These are phyloP conservation scores for Ceratobasidium sp. DNA, from an alignment of 1,284 basidiomycete species.

Conservation along the genomic window DNA sequence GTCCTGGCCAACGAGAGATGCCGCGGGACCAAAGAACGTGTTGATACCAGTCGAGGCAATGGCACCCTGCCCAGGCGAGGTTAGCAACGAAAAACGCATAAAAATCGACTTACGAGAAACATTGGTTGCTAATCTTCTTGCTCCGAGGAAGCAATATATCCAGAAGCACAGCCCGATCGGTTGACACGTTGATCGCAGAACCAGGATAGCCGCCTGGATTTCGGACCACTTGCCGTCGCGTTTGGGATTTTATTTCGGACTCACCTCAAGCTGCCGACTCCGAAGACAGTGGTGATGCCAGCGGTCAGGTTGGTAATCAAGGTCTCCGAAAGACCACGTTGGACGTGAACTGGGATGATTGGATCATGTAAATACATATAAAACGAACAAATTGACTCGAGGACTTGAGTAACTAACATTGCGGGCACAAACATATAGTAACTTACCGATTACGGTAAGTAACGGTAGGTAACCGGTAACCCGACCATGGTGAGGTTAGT, in stretches of 20 bases:
- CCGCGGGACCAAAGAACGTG: conserved; percentile 96
- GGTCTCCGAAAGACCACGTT: too few species aligned
- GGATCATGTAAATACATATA: too few species aligned
- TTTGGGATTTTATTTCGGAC: conserved; percentile 61
- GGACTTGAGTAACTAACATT: too few species aligned
- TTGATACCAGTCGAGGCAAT: conserved; percentile 97
- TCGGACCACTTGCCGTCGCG: conserved; percentile 87
- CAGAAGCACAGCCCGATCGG: conserved; percentile 96
- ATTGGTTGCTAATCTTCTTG: conserved; percentile 94
- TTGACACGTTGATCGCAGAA: conserved; percentile 84
- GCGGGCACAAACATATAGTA: too few species aligned
- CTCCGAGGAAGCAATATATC: conserved; percentile 93
- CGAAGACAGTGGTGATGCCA: too few species aligned
- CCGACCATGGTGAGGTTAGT: too few species aligned
- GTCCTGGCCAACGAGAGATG: conserved; percentile 94
- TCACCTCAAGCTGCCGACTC: too few species aligned
- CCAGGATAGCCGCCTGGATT: conserved; percentile 85
- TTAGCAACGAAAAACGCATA: conserved; percentile 45
- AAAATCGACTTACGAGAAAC: conserved; percentile 82
- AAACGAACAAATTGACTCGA: too few species aligned
- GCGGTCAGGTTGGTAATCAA: too few species aligned
- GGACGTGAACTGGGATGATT: too few species aligned
- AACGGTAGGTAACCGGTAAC: too few species aligned
- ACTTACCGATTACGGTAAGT: too few species aligned
- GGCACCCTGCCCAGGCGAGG: conserved; percentile 77